Conservation (phyloP, 768 basidiomycete genomes). For the Suillus lakei region DNA sequence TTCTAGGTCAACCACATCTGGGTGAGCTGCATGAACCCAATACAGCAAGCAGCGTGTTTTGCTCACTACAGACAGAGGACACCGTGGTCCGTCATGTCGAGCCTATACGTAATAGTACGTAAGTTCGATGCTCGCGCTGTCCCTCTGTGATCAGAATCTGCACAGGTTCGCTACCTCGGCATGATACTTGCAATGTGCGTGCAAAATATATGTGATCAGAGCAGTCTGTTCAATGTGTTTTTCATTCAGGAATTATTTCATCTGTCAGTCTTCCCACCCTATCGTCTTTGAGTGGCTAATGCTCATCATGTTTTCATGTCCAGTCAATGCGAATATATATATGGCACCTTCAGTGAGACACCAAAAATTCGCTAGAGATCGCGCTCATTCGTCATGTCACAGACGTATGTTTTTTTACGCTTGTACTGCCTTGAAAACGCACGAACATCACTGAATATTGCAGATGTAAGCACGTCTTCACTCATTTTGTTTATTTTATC, state of each 20-base stretch:
- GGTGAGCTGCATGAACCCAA: slow-evolving; percentile 13
- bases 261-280: too few relatives aligned
- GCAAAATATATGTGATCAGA: background rate
- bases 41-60: background rate
- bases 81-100: slow-evolving; percentile 19
- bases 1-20: slow-evolving; percentile 23
- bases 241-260: background rate
- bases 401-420: background rate
- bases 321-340: slow-evolving; percentile 23
- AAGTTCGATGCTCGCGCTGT: background rate
- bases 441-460: background rate
- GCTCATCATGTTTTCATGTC: background rate
- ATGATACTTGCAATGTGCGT: slow-evolving; percentile 23
- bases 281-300: background rate
- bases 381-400: background rate
- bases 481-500: background rate
- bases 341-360: slow-evolving; percentile 20
- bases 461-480: slow-evolving; percentile 15
- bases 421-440: background rate
- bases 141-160: background rate
- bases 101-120: slow-evolving; percentile 22
- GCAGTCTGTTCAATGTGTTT: background rate
- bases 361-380: background rate
- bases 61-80: slow-evolving; percentile 8
- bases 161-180: slow-evolving; percentile 23